Percentiles rank a stretch among this genome's conserved stretches.
Evolutionary conservation across 768 basidiomycete species (phyloP).

Genomic region (Suillus hirtellus): DNA sequence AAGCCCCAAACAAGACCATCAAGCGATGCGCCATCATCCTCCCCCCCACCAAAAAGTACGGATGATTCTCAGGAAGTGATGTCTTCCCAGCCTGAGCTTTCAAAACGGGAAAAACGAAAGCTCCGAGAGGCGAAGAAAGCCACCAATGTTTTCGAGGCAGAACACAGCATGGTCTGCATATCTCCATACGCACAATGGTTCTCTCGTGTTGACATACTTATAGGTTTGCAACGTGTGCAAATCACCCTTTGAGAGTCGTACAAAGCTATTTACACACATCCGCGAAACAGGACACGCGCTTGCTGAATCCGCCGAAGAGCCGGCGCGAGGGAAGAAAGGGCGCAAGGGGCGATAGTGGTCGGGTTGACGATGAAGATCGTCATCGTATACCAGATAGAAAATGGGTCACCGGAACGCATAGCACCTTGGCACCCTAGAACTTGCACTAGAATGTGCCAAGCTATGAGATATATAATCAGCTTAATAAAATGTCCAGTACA

Average conservation of each 20-base stretch:
- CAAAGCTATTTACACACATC: slow-evolving; percentile 76
- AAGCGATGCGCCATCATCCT: neutral
- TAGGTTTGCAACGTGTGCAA: slow-evolving; percentile 70
- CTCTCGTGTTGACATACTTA: slow-evolving; percentile 13
- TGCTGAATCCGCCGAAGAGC: slow-evolving; percentile 36
- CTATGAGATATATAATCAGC: slow-evolving; percentile 5
- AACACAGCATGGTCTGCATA: slow-evolving; percentile 14
- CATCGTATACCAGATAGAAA: neutral
- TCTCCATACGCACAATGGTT: slow-evolving; percentile 5
- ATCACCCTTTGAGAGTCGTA: slow-evolving; percentile 62
- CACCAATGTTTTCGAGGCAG: slow-evolving; percentile 11
- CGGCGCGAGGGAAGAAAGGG: slow-evolving; percentile 28
- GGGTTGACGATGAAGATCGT: neutral
- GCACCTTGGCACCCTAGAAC: neutral
- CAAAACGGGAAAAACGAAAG: slow-evolving; percentile 83
- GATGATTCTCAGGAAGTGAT: slow-evolving; percentile 3
- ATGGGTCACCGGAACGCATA: neutral
- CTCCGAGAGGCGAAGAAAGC: slow-evolving; percentile 76
- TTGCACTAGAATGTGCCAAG: neutral
- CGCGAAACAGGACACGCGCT: slow-evolving; percentile 69
- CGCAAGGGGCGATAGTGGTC: slow-evolving; percentile 30
- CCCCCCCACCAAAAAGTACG: neutral
- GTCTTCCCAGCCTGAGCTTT: slow-evolving; percentile 34
- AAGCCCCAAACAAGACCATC: slow-evolving; percentile 9
- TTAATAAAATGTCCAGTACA: slow-evolving; percentile 14